Evolutionary conservation across 176 grass and related monocot genomes (phyloP).

Genomic region (Canna indica): DNA sequence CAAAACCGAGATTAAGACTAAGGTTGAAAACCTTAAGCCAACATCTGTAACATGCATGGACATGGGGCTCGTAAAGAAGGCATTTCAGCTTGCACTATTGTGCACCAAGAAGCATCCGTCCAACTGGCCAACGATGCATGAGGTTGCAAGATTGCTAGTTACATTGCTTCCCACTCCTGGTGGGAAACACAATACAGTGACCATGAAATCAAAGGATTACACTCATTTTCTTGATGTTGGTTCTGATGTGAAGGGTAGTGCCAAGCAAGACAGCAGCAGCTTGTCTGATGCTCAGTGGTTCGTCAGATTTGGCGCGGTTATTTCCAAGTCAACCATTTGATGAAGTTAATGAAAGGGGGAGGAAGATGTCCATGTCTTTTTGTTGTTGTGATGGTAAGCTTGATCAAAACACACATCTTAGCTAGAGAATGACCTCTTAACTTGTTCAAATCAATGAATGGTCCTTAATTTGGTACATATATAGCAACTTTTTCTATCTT

Average conservation of each 20-base stretch:
- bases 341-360: background rate
- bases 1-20: too few species aligned
- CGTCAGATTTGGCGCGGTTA: slow-evolving; percentile 77
- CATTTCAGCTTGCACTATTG: too few species aligned
- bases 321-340: slow-evolving; percentile 72
- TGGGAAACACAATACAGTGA: background rate
- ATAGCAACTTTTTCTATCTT: background rate
- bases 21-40: too few species aligned
- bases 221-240: slow-evolving; percentile 39
- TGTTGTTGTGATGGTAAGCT: background rate
- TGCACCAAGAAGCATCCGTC: too few species aligned
- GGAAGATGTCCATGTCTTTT: background rate
- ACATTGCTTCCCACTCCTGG: slow-evolving; percentile 52
- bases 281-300: slow-evolving; percentile 91
- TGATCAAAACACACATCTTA: too few species aligned
- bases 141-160: slow-evolving; percentile 67
- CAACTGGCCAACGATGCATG: slow-evolving; percentile 87
- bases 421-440: too few species aligned
- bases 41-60: too few species aligned
- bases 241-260: slow-evolving; percentile 25
- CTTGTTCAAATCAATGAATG: too few species aligned
- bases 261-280: slow-evolving; percentile 47
- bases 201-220: slow-evolving; percentile 41
- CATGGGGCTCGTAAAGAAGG: too few species aligned
- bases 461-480: background rate